Evolutionary conservation across 2,329 filamentous ascomycete genomes (phyloP).

Genomic region (Capronia americana): DNA sequence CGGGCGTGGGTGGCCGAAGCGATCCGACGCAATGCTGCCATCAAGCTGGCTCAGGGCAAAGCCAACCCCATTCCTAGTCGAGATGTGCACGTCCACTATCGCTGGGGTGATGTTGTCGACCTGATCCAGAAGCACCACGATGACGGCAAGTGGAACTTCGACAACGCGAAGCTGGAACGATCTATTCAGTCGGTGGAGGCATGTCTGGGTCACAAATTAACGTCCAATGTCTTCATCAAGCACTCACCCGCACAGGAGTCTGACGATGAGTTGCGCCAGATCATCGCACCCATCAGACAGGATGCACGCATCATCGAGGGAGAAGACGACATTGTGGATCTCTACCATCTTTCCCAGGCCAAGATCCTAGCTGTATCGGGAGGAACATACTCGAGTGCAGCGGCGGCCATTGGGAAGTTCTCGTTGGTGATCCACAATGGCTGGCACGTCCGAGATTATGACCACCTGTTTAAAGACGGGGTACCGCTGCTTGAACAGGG

Average conservation of each 20-base stretch:
- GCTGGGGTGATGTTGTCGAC: conserved; percentile 10
- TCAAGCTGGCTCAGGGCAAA: conserved; percentile 1
- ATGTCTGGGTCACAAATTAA: neutral
- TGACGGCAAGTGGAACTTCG: conserved; percentile 12
- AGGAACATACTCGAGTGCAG: conserved; percentile 9
- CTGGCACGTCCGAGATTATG: conserved; percentile 21
- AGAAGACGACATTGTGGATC: conserved; percentile 17
- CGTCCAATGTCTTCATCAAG: conserved; percentile 14
- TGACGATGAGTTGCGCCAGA: conserved; percentile 5
- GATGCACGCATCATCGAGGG: conserved; percentile 7
- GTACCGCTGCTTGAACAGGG: conserved; percentile 12
- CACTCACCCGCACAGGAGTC: conserved; percentile 6
- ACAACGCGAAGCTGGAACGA: conserved; percentile 4
- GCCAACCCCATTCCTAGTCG: neutral
- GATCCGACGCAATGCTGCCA: conserved; percentile 5
- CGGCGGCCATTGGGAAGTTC: conserved; percentile 4
- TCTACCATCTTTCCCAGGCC: conserved; percentile 13
- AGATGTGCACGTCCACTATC: conserved; percentile 10
- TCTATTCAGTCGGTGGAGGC: conserved; percentile 4
- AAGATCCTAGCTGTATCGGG: conserved; percentile 10
- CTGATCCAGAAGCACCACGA: conserved; percentile 10
- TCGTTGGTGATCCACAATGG: conserved; percentile 13
- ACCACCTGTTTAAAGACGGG: neutral
- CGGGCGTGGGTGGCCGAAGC: conserved; percentile 3
- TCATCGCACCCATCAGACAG: conserved; percentile 9